Percentiles rank a stretch among this genome's conserved stretches.
Evolutionary conservation across 768 basidiomycete species (phyloP).

Genomic region (Lactarius indigo): DNA sequence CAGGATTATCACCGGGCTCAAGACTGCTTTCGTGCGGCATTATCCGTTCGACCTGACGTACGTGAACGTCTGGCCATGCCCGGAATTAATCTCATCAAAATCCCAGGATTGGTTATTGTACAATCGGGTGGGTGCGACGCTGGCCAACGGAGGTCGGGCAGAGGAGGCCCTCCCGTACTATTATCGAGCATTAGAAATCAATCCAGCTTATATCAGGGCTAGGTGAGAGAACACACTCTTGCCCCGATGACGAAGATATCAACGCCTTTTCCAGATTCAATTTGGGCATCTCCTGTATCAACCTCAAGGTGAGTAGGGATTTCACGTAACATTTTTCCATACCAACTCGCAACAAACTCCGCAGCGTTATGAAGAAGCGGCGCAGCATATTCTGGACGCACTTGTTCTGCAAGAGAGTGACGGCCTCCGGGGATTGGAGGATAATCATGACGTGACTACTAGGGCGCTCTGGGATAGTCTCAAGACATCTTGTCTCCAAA

Average conservation of each 20-base stretch:
- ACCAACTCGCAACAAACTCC: background rate
- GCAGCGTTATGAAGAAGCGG: constrained; percentile 83
- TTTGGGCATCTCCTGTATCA: constrained; percentile 88
- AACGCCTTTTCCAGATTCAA: constrained; percentile 61
- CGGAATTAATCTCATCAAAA: background rate
- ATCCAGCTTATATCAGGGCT: constrained; percentile 88
- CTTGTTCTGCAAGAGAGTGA: constrained; percentile 87
- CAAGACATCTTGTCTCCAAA: constrained; percentile 75
- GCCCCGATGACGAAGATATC: background rate
- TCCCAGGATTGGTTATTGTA: constrained; percentile 85
- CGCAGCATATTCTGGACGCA: constrained; percentile 83
- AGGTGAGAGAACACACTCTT: constrained; percentile 44
- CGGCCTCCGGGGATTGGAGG: constrained; percentile 50
- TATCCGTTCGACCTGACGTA: constrained; percentile 86
- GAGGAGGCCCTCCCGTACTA: constrained; percentile 87
- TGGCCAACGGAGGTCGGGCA: constrained; percentile 83
- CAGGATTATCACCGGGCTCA: constrained; percentile 90
- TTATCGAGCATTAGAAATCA: constrained; percentile 77
- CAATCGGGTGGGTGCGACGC: constrained; percentile 91
- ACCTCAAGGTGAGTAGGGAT: constrained; percentile 55
- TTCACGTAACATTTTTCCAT: constrained; percentile 29
- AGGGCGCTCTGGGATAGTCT: constrained; percentile 85
- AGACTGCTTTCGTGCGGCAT: constrained; percentile 89
- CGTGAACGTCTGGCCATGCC: constrained; percentile 22
- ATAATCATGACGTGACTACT: constrained; percentile 69